Base-by-base conservation (phyloP, 495 filamentous ascomycete species). In the Penicillium fimorum region DNA sequence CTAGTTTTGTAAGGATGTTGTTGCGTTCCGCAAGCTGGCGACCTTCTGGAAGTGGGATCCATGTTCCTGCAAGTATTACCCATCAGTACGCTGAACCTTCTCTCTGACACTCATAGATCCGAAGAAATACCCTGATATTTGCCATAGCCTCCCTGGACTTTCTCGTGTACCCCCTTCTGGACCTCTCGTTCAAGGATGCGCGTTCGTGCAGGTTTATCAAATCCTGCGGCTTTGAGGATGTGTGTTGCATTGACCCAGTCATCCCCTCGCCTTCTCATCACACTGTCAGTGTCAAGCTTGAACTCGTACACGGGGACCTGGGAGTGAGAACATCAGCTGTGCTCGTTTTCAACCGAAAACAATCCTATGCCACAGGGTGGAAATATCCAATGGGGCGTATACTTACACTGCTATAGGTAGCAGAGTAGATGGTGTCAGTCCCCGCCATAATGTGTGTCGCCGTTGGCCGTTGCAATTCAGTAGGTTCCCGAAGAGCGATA, bases 181-280 rank as follows among this genome's bases (percentile, higher is more conserved):
- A 98, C 93, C 61, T 98, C 95, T 46, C 95, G 83, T 76, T 98
- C 94, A 15, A 98, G 82, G 53, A 98, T 96, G 56, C 94, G 79
- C 29, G 94, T 98, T 63, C 94, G 81, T 12, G 92, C 89, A 7
- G 94, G 93, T 73, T 98, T 98, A 63, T 91, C 87, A 60, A 84
- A 87, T 40, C 84, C 86, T 46, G 87, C 87, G 18, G 87, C 89
- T 70, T 97, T 97, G 30, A 97, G 80, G 50, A 97, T 96, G 69
- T 97, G 92, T 41, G 92, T 97, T 25, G 92, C 92, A 77, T 97
- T 97, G 55, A 97, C 88, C 88, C 90, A 96, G 66, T 91, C 80
- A 72, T 97, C 92, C 18, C 78, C 74, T 45, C 92, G 84, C 25
- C 95, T 85, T 65, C 94, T 88, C 94, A 98, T 98, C 43, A 83